Evolutionary conservation across 2,329 filamentous ascomycete species (phyloP), one percentile per base, ranked within the genome.

Genomic region (Aspergillus clavatus): DNA sequence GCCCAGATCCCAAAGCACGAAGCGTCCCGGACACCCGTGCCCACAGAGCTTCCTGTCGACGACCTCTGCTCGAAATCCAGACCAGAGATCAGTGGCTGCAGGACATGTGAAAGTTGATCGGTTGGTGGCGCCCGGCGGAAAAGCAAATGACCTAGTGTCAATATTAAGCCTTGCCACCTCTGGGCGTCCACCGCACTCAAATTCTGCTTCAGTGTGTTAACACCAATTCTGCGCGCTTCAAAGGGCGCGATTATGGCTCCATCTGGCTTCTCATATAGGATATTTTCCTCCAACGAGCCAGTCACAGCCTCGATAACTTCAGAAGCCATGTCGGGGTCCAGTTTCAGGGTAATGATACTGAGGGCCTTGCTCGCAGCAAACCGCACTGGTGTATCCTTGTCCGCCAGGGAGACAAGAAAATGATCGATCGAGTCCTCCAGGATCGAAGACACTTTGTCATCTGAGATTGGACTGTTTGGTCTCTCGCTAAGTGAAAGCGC

Each of bases 1-100:
- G 90, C 86, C 93, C 93, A 98, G 19, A 97, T 84, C 5, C 93
- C 93, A 63, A 97, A 98, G 63, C 90, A 96, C 3, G 93, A 89
- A 10, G 93, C 91, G 70, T 98, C 93, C 38, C 93, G 82, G 12
- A 98, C 90, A 56, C 94, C 95, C 1, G 87, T 85, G 2, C 93
- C 93, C 8, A 91, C 76, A 3, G 88, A 90, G 10, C 79, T 82
- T n/a, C 93, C 91, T 3, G 88, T 89, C 0, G 88, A 80, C 37
- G 85, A 87, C 47, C 90, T 80, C 59, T 95, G 89, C 66, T 98
- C 90, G 61, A 97, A 98, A 1, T 83, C 82, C 21, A 97, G 74
- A 0, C 89, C 90, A 7, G 87, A 78, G 0, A 95, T 71, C 12
- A 97, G 74, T 2, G 86, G 83, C 47, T 86, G 82, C 2, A 95